Percentiles rank a stretch among this genome's conserved stretches.
These are phyloP conservation scores for Peronospora belbahrii DNA, from an alignment of 352 stramenopile species.

Conservation along the genomic window DNA sequence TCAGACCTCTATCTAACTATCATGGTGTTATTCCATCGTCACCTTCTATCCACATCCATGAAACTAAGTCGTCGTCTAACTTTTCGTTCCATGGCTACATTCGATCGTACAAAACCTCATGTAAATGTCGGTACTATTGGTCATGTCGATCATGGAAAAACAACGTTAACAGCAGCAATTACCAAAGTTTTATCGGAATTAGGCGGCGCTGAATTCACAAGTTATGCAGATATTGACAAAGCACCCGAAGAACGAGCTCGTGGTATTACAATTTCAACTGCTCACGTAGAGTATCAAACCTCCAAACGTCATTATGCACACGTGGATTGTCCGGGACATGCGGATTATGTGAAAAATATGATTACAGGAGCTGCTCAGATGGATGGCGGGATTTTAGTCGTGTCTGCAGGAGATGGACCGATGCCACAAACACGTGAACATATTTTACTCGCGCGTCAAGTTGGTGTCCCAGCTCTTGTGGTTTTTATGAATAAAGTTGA, in stretches of 20 bases:
- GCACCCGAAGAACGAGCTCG: slow-evolving; percentile 72
- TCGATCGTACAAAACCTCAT: slow-evolving; percentile 90
- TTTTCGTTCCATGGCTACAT: slow-evolving; percentile 41
- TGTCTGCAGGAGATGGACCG: slow-evolving; percentile 73
- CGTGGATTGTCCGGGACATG: slow-evolving; percentile 94
- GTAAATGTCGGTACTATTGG: slow-evolving; percentile 98
- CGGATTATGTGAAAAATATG: slow-evolving; percentile 91
- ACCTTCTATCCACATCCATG: slow-evolving; percentile 22
- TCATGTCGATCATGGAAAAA: slow-evolving; percentile 97
- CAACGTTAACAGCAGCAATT: slow-evolving; percentile 94
- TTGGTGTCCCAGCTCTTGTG: slow-evolving; percentile 85
- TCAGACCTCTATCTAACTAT: not conserved
- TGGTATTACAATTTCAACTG: slow-evolving; percentile 29
- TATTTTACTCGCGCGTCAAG: slow-evolving; percentile 92
- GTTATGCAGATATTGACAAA: slow-evolving; percentile 94
- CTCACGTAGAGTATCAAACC: slow-evolving; percentile 27
- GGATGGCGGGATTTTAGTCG: slow-evolving; percentile 89
- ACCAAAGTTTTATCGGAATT: slow-evolving; percentile 83
- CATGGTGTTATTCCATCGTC: slow-evolving; percentile 28
- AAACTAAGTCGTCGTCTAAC: slow-evolving; percentile 11
- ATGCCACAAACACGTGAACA: slow-evolving; percentile 93
- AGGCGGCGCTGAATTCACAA: slow-evolving; percentile 78
- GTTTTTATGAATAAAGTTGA: slow-evolving; percentile 96
- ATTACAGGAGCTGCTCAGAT: slow-evolving; percentile 96
- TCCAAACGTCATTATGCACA: slow-evolving; percentile 59